These are phyloP conservation scores for Gynochthodes officinalis DNA, from an alignment of 257 asterid species.

Conservation along the genomic window DNA sequence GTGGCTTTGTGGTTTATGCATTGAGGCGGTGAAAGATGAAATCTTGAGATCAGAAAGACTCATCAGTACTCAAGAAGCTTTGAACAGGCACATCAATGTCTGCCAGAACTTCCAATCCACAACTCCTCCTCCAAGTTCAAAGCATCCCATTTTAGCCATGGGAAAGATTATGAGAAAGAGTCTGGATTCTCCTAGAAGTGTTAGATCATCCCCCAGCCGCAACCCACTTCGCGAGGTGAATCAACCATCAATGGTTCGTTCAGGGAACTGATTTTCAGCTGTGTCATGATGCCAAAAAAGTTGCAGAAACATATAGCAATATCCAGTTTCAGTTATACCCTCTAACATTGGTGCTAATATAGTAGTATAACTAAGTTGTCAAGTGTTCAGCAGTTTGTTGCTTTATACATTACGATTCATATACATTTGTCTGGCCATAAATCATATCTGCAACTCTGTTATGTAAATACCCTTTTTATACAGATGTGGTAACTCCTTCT, in stretches of 20 bases:
- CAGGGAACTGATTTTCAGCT: conserved; percentile 2
- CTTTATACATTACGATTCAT: neutral
- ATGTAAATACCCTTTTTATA: neutral
- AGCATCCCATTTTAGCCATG: conserved; percentile 24
- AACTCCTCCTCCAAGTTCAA: conserved; percentile 8
- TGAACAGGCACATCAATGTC: conserved; percentile 22
- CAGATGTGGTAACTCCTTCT: neutral
- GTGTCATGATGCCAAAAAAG: conserved; percentile 1
- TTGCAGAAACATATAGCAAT: neutral
- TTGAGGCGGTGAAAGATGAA: conserved; percentile 29
- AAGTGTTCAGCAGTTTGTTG: neutral
- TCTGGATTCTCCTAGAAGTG: conserved; percentile 24
- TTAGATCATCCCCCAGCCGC: conserved; percentile 4
- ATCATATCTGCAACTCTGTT: neutral
- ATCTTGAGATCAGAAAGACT: conserved; percentile 19
- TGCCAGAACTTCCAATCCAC: conserved; percentile 23
- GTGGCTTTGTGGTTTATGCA: conserved; percentile 29
- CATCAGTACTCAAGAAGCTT: conserved; percentile 17
- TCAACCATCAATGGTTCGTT: conserved; percentile 11
- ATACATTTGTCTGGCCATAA: neutral
- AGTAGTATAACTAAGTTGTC: neutral
- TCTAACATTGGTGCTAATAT: neutral
- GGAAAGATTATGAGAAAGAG: conserved; percentile 24
- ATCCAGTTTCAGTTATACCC: neutral
- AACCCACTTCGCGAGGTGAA: conserved; percentile 18